phyloP scores from a whole-genome alignment of 352 stramenopile species.

The Pythium brassicae region DNA sequence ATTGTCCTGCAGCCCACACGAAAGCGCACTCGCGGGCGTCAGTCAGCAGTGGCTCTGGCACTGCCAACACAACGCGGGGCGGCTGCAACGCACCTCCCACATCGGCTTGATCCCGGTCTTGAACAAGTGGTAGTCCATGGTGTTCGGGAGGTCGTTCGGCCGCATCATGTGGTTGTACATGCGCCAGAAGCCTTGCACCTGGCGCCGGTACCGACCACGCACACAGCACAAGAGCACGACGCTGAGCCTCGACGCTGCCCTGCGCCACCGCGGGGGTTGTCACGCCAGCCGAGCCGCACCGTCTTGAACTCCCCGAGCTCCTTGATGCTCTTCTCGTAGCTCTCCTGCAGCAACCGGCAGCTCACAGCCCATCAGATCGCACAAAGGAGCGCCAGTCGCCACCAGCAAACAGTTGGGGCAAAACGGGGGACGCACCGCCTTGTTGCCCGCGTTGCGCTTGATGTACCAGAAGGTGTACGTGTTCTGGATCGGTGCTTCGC shows the following conservation, averaged over 20 bases:
- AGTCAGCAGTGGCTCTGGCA: neutral
- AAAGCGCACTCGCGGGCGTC: neutral
- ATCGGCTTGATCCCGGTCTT: conserved; percentile 93
- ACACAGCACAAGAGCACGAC: conserved; percentile 1
- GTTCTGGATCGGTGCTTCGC: conserved; percentile 81
- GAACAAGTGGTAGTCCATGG: conserved; percentile 92
- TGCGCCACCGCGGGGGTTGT: too few species aligned
- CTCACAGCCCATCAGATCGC: too few species aligned
- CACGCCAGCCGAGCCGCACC: conserved; percentile 16
- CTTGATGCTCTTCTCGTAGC: conserved; percentile 95
- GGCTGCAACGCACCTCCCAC: conserved; percentile 63
- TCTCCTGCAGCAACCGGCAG: conserved; percentile 45
- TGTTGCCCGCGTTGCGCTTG: conserved; percentile 81
- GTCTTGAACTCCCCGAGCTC: conserved; percentile 91
- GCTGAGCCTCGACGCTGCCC: too few species aligned
- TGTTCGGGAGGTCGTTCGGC: conserved; percentile 87
- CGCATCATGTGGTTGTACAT: conserved; percentile 92
- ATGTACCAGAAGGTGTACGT: conserved; percentile 90
- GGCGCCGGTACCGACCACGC: too few species aligned
- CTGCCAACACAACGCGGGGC: too few species aligned
- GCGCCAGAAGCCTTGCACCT: conserved; percentile 91
- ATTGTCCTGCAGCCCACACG: conserved; percentile 33
- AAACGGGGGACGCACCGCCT: conserved; percentile 37
- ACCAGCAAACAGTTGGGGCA: neutral
- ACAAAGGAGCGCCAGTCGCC: too few species aligned